Conservation (phyloP, 106 monocot genomes). For the Apostasia ramifera region DNA sequence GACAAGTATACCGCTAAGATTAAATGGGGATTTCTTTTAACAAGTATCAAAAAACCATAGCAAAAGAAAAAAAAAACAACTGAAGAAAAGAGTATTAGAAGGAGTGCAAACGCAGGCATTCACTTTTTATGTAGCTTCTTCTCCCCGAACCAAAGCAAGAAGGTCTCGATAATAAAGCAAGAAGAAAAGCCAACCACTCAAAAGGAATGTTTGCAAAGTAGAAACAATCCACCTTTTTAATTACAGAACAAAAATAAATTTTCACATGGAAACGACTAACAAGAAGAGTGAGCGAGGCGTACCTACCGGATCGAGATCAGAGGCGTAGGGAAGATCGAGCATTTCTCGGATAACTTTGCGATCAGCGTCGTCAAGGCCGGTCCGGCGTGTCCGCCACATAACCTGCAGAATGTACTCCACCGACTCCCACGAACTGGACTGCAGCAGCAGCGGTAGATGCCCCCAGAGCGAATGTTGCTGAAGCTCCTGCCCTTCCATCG, state of each 20-base stretch:
- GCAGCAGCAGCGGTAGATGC: slow-evolving; percentile 58
- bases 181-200: no score
- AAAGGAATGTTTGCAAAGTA: no score
- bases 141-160: not conserved
- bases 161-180: not conserved
- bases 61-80: not conserved
- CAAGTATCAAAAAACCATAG: not conserved
- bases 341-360: slow-evolving; percentile 46
- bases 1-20: not conserved
- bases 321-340: slow-evolving; percentile 49
- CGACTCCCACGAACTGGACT: slow-evolving; percentile 70
- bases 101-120: no score
- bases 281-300: not conserved
- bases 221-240: no score
- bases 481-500: not conserved
- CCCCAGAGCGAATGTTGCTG: slow-evolving; percentile 37
- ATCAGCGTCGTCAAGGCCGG: slow-evolving; percentile 84
- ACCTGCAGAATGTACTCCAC: slow-evolving; percentile 86
- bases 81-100: no score
- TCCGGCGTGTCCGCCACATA: slow-evolving; percentile 76
- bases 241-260: not conserved
- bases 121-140: no score
- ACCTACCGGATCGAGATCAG: slow-evolving; percentile 65
- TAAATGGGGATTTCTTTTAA: not conserved
- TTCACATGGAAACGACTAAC: not conserved